Percentiles rank a stretch among this genome's conserved stretches.
phyloP scores from a whole-genome alignment of 2,329 filamentous ascomycete genomes.

The Colletotrichum cereale region DNA sequence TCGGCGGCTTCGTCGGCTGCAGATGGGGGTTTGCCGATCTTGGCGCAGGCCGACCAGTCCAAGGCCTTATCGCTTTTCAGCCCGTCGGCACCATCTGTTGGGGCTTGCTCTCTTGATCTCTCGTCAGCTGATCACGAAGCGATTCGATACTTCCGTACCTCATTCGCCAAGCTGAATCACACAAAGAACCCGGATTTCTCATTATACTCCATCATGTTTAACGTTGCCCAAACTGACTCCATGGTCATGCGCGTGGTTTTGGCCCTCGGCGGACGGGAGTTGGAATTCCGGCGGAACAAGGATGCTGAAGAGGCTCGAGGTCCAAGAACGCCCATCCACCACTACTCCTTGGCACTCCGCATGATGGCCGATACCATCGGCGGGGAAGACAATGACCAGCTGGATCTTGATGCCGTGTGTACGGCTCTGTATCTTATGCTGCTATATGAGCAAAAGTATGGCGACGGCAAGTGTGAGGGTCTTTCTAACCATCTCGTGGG shows the following conservation, averaged over 20 bases:
- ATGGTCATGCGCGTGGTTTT: conserved; percentile 54
- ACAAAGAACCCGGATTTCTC: conserved; percentile 53
- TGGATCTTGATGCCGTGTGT: conserved; percentile 48
- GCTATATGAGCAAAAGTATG: conserved; percentile 53
- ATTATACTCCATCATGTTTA: conserved; percentile 52
- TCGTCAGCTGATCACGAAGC: conserved; percentile 50
- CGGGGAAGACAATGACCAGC: conserved; percentile 39
- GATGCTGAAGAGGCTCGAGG: conserved; percentile 19
- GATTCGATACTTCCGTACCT: conserved; percentile 52
- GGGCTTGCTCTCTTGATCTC: conserved; percentile 45
- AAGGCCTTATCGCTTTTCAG: conserved; percentile 25
- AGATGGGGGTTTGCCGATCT: conserved; percentile 22
- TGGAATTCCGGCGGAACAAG: conserved; percentile 45
- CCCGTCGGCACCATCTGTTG: conserved; percentile 38
- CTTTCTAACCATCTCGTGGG: conserved; percentile 50
- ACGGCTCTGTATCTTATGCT: conserved; percentile 53
- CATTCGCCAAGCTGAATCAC: conserved; percentile 50
- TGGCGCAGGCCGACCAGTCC: conserved; percentile 25
- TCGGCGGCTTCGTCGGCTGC: conserved; percentile 18
- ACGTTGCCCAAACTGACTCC: conserved; percentile 47
- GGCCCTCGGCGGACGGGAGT: conserved; percentile 49
- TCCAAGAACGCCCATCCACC: conserved; percentile 43
- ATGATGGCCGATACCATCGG: conserved; percentile 48
- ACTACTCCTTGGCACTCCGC: conserved; percentile 50
- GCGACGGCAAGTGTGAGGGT: conserved; percentile 49